phyloP scores from a whole-genome alignment of 1,139 yeast genomes.

The Blastobotrys proliferans region DNA sequence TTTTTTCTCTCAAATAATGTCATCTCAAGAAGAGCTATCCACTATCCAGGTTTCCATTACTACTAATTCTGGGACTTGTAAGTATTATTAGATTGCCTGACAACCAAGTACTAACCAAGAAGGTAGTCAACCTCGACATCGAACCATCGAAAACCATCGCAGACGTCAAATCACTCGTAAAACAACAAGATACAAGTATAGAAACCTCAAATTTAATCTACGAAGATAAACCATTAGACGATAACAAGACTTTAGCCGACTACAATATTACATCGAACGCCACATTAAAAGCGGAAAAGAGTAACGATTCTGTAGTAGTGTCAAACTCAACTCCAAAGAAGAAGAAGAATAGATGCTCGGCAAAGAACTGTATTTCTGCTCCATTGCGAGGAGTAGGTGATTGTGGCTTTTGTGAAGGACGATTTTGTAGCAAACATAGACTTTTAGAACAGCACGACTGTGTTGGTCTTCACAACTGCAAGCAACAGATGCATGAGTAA shows the following conservation, averaged over 20 bases:
- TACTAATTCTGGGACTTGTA: slow-evolving; percentile 16
- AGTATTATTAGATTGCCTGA: not conserved
- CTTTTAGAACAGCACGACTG: slow-evolving; percentile 83
- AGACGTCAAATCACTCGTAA: slow-evolving; percentile 31
- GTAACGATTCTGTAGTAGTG: slow-evolving; percentile 13
- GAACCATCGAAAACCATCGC: slow-evolving; percentile 30
- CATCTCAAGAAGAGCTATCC: slow-evolving; percentile 6
- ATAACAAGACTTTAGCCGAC: slow-evolving; percentile 74
- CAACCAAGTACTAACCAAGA: not conserved
- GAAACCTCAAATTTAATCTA: slow-evolving; percentile 20
- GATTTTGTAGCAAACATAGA: slow-evolving; percentile 83
- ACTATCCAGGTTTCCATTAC: slow-evolving; percentile 17
- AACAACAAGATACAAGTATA: slow-evolving; percentile 21
- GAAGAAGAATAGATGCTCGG: slow-evolving; percentile 61
- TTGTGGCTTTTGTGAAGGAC: slow-evolving; percentile 81
- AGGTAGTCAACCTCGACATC: slow-evolving; percentile 24
- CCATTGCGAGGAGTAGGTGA: slow-evolving; percentile 85
- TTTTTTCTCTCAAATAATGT: not conserved
- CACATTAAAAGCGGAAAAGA: slow-evolving; percentile 39
- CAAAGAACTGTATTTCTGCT: slow-evolving; percentile 55
- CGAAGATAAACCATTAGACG: slow-evolving; percentile 69
- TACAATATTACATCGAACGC: slow-evolving; percentile 79
- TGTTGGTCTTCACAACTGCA: slow-evolving; percentile 71
- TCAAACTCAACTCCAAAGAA: slow-evolving; percentile 34
- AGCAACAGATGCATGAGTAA: slow-evolving; percentile 67